phyloP scores from a whole-genome alignment of 108 stramenopile species.

The Schizochytrium sp. region DNA sequence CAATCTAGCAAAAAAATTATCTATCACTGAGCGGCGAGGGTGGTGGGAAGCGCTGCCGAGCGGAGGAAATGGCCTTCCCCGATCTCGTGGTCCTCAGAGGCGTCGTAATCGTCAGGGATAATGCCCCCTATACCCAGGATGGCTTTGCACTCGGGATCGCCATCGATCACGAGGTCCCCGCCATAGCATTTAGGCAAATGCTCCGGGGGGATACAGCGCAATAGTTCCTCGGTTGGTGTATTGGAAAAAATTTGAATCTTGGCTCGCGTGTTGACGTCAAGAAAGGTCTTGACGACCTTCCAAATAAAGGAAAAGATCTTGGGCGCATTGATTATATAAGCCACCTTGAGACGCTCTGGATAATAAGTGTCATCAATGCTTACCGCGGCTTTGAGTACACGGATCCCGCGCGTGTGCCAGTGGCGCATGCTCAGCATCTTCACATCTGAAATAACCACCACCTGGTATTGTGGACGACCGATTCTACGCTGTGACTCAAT shows the following conservation, averaged over 20 bases:
- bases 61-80: neutral
- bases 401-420: neutral
- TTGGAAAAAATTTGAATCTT: neutral
- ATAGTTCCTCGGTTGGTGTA: neutral
- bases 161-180: neutral
- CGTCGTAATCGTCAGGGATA: neutral
- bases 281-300: neutral
- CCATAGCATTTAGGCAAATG: neutral
- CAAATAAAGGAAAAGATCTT: neutral
- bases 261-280: neutral
- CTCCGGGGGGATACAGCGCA: neutral
- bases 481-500: neutral
- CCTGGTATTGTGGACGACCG: neutral
- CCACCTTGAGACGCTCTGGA: slow-evolving; percentile 1
- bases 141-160: neutral
- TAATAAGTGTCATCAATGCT: neutral
- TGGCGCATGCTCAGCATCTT: neutral
- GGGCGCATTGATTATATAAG: neutral
- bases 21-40: no score
- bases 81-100: neutral
- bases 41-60: neutral
- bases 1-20: no score
- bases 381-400: neutral
- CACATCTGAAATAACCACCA: neutral
- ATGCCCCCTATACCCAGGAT: neutral